Conservation (phyloP, 2,329 filamentous ascomycete species). For the Colletotrichum incanum region DNA sequence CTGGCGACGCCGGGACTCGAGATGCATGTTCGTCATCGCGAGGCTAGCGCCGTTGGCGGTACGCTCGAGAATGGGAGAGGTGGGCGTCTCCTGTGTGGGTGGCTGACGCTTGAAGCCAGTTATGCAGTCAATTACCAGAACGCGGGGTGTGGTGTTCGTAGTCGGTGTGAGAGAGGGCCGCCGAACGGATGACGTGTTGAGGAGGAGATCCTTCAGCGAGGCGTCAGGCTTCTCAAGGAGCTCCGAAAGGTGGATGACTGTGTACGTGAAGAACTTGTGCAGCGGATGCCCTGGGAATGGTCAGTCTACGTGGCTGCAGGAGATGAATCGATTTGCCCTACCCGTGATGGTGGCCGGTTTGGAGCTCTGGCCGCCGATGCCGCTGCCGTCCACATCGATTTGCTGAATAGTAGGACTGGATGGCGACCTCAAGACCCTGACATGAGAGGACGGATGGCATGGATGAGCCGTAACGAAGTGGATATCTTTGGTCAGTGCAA, state of each 20-base stretch:
- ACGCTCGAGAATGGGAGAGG: conserved; percentile 64
- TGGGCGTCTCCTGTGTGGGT: conserved; percentile 62
- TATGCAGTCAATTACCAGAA: conserved; percentile 76
- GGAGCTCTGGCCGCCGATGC: conserved; percentile 60
- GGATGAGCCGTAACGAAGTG: conserved; percentile 78
- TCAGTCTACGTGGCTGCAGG: conserved; percentile 24
- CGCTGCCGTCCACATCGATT: conserved; percentile 66
- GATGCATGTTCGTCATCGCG: conserved; percentile 68
- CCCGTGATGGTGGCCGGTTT: conserved; percentile 65
- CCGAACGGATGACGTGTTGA: conserved; percentile 52
- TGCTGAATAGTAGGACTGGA: conserved; percentile 73
- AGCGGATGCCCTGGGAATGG: conserved; percentile 69
- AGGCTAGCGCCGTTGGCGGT: conserved; percentile 56
- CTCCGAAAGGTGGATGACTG: conserved; percentile 71
- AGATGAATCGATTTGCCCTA: conserved; percentile 50
- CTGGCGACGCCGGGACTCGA: conserved; percentile 70
- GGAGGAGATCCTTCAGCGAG: conserved; percentile 64
- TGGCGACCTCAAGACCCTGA: conserved; percentile 72
- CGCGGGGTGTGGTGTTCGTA: conserved; percentile 54
- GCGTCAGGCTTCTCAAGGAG: conserved; percentile 65
- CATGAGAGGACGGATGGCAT: conserved; percentile 71
- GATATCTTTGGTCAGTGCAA: conserved; percentile 70
- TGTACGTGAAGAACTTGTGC: conserved; percentile 75
- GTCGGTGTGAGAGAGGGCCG: conserved; percentile 51
- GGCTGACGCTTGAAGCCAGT: conserved; percentile 64